Evolutionary conservation across 176 grass and related monocot genomes (phyloP).

Genomic region (Triticum dicoccoides): DNA sequence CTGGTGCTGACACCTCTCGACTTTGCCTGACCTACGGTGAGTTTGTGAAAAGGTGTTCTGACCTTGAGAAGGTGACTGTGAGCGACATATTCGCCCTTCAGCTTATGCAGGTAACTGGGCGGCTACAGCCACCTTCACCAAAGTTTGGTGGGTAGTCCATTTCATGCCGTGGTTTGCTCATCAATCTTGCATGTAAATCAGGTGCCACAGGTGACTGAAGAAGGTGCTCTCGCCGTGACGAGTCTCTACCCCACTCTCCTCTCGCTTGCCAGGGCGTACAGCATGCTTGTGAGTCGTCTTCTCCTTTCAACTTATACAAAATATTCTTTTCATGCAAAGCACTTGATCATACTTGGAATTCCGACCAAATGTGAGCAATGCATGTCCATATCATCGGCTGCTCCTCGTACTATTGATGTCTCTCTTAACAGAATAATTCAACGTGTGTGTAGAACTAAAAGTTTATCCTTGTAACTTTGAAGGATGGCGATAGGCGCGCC

Average conservation of each 20-base stretch:
- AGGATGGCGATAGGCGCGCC: conserved; percentile 60
- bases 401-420: neutral
- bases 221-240: conserved; percentile 55
- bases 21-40: conserved; percentile 58
- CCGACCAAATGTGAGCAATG: neutral
- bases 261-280: conserved; percentile 63
- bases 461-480: conserved; percentile 8
- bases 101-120: conserved; percentile 87
- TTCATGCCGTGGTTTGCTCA: conserved; percentile 8
- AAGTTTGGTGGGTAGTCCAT: neutral
- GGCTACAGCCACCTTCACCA: neutral
- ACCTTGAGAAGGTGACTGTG: conserved; percentile 69
- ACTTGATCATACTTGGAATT: neutral
- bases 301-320: neutral
- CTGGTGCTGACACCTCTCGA: conserved; percentile 12
- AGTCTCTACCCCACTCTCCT: conserved; percentile 57
- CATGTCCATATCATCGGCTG: neutral
- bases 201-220: conserved; percentile 89
- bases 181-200: conserved; percentile 12
- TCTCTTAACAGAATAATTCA: neutral
- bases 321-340: neutral
- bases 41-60: conserved; percentile 57
- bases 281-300: conserved; percentile 42
- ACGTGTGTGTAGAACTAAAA: neutral
- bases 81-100: conserved; percentile 80